Evolutionary conservation across 2,329 filamentous ascomycete species (phyloP), one percentile per base, ranked within the genome.

Genomic region (Phaeosphaeria sp.): DNA sequence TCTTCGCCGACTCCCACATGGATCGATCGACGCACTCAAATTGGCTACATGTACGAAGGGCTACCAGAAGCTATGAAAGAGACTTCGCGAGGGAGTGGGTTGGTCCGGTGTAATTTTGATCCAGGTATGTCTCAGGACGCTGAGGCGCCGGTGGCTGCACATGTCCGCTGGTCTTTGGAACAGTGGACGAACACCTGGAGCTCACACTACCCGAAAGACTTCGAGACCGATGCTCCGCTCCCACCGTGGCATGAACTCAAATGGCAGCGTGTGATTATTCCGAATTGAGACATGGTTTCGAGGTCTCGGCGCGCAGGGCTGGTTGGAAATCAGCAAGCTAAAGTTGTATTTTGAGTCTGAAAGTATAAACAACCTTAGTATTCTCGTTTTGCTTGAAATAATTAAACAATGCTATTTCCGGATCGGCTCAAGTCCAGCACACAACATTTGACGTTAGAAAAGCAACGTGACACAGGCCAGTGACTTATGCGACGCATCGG

Each of bases 101-200:
- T 52, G 6, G 43, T 56, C 18, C 48, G 42, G 21, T 56, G 48
- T 30, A 49, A 56, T 22, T 47, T 52, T 18, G 20, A 47, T 44
- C 40, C 40, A 9, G 53, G 53, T 5, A 2, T 6, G 13, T 13
- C 24, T 36, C 22, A 20, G 8, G 39, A 55, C 25, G 11, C 39
- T 13, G 39, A 44, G 6, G 20, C 9, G 9, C 13, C 51, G 21
- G 20, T 47, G 2, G 27, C 15, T n/a, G 40, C 24, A 8, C 18
- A 47, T 39, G 18, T 3, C 3, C 39, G 25, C 5, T 56, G 27
- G 30, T 40, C 39, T 15, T 15, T 24, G n/a, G 17, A 51, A 36
- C 24, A 46, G 11, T 51, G 49, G 20, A 17, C 40, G 21, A 18
- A 49, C 6, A 6, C 21, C 17, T 33, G 43, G 46, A 22, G 2